Conservation (phyloP, 306 rosid species). For the Senna siamea region DNA sequence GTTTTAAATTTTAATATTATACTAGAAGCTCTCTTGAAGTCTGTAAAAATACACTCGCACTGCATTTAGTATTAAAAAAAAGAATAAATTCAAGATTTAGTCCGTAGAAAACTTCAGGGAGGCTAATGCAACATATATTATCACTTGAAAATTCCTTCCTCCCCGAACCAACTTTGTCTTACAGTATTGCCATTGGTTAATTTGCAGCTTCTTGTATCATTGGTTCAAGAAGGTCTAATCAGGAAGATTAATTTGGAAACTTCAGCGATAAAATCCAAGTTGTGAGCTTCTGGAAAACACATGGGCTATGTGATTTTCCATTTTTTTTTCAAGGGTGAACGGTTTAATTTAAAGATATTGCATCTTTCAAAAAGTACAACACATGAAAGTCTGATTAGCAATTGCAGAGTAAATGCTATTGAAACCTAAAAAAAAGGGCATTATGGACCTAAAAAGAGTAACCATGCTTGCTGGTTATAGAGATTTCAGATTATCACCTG, state of each 20-base stretch:
- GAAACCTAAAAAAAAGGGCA: too few relatives aligned
- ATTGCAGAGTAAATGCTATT: too few relatives aligned
- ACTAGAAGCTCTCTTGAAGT: not conserved
- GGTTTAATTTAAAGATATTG: too few relatives aligned
- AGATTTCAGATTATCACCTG: too few relatives aligned
- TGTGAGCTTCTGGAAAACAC: slow-evolving; percentile 48
- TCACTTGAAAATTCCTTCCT: slow-evolving; percentile 15
- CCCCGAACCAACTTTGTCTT: slow-evolving; percentile 19
- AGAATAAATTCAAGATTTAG: too few relatives aligned
- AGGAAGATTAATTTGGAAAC: slow-evolving; percentile 45
- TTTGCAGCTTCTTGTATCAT: slow-evolving; percentile 58
- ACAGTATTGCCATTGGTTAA: slow-evolving; percentile 14
- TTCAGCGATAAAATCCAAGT: slow-evolving; percentile 52
- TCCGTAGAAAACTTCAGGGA: too few relatives aligned
- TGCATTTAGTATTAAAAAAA: not conserved
- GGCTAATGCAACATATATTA: not conserved
- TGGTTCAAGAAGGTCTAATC: slow-evolving; percentile 83
- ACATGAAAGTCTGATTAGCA: too few relatives aligned
- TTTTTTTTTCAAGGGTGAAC: too few relatives aligned
- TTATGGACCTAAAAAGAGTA: too few relatives aligned
- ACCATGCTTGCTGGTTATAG: too few relatives aligned
- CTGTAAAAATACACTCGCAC: not conserved
- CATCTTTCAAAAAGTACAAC: too few relatives aligned
- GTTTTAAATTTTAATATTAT: too few relatives aligned
- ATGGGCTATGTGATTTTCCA: slow-evolving; percentile 9